phyloP scores from a whole-genome alignment of 2,329 filamentous ascomycete genomes.

The Paramyrothecium roridum region DNA sequence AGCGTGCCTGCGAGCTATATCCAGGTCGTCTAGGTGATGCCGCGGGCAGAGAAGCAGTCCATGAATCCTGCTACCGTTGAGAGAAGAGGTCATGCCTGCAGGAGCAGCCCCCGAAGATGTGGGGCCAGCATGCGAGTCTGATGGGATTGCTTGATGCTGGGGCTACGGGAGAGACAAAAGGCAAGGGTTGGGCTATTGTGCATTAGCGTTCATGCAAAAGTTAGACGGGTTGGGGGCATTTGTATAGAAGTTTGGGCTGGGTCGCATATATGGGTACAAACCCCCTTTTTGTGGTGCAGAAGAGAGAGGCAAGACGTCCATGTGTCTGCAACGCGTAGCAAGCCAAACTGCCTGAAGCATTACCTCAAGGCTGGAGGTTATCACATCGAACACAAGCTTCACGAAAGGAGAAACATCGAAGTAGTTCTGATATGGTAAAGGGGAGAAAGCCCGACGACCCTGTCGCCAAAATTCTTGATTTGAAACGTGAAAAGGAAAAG shows the following conservation, averaged over 20 bases:
- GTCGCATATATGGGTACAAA: no score
- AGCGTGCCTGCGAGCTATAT: conserved; percentile 96
- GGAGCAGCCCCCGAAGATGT: not conserved
- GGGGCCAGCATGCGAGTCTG: no score
- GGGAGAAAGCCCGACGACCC: not conserved
- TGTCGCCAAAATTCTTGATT: not conserved
- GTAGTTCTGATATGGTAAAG: not conserved
- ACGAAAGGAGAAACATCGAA: not conserved
- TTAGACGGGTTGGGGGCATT: not conserved
- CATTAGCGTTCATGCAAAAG: not conserved
- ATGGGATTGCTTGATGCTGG: not conserved
- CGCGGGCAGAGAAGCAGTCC: not conserved
- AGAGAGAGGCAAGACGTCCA: no score
- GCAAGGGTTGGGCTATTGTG: not conserved
- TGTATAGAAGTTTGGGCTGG: not conserved
- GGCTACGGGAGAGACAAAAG: not conserved
- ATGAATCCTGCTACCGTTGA: not conserved
- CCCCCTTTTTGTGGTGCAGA: no score
- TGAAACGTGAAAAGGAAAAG: not conserved
- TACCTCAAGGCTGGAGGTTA: no score
- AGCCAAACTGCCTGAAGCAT: no score
- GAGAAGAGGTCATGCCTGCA: not conserved
- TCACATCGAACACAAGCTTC: no score
- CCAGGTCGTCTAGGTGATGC: conserved; percentile 59
- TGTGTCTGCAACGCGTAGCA: no score